phyloP scores from a whole-genome alignment of 2,329 filamentous ascomycete genomes.

The Grosmannia clavigera region DNA sequence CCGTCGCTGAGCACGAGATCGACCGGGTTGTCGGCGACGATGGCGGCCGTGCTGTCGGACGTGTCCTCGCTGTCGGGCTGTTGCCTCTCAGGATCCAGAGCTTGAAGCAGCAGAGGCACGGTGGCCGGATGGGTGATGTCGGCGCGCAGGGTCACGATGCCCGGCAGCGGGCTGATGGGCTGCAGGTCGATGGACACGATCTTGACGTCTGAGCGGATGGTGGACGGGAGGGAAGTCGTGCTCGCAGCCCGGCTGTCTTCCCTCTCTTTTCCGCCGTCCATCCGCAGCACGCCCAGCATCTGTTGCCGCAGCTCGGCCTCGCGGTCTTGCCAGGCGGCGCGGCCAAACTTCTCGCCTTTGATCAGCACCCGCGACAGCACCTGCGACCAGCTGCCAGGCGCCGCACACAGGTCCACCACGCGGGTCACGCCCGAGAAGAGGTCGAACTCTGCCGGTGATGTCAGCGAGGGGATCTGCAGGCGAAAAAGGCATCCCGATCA shows the following conservation, averaged over 20 bases:
- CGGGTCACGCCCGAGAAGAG: constrained; percentile 81
- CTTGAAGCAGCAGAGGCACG: constrained; percentile 74
- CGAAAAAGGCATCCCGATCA: not conserved
- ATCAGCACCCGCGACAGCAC: constrained; percentile 89
- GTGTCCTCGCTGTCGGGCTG: constrained; percentile 19
- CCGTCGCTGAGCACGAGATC: constrained; percentile 93
- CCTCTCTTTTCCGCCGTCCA: not conserved
- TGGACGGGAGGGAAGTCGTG: not conserved
- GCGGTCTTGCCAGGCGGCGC: constrained; percentile 76
- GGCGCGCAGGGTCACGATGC: constrained; percentile 82
- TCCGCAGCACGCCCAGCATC: constrained; percentile 35
- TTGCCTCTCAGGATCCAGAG: constrained; percentile 59
- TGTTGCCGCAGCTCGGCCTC: constrained; percentile 53
- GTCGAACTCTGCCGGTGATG: constrained; percentile 59
- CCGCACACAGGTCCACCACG: constrained; percentile 91
- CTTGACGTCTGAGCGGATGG: constrained; percentile 57
- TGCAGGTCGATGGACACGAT: constrained; percentile 95
- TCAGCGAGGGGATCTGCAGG: not conserved
- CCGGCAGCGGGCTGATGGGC: constrained; percentile 85
- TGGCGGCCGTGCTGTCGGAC: constrained; percentile 15
- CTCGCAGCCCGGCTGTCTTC: not conserved
- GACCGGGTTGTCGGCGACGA: constrained; percentile 55
- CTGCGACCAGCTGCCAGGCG: constrained; percentile 94
- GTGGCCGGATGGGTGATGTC: constrained; percentile 97
- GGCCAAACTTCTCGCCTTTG: constrained; percentile 82